These are phyloP conservation scores for Ogataea polymorpha DNA, from an alignment of 805 yeast species.

Conservation along the genomic window DNA sequence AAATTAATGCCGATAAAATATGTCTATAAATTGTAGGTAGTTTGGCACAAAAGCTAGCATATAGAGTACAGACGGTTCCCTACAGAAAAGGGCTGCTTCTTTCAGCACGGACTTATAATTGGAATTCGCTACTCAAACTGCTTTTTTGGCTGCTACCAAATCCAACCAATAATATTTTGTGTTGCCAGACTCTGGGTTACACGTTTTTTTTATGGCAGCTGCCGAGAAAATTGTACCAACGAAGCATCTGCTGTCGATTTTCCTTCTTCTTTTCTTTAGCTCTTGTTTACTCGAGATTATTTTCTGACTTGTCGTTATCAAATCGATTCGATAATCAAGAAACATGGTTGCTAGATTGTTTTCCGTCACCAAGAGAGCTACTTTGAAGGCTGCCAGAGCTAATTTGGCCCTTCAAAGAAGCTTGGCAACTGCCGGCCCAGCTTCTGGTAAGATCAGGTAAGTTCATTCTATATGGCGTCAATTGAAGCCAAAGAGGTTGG, in stretches of 20 bases:
- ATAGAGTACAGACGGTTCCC: no score
- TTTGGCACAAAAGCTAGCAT: no score
- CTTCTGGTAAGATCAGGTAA: conserved; percentile 84
- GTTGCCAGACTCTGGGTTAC: conserved; percentile 7
- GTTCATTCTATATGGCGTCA: conserved; percentile 32
- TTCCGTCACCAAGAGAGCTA: conserved; percentile 73
- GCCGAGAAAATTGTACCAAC: conserved; percentile 11
- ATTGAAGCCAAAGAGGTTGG: conserved; percentile 3
- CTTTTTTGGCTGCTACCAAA: conserved; percentile 2
- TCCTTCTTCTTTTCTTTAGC: conserved; percentile 16
- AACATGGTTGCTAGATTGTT: conserved; percentile 51
- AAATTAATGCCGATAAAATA: conserved; percentile 11
- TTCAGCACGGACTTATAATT: no score
- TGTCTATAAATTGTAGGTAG: background rate
- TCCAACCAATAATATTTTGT: conserved; percentile 10
- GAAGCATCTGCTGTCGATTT: conserved; percentile 19
- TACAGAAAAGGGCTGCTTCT: no score
- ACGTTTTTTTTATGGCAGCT: conserved; percentile 8
- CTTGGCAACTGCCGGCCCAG: conserved; percentile 74
- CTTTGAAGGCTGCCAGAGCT: conserved; percentile 86
- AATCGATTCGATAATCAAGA: conserved; percentile 14
- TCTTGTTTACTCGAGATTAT: conserved; percentile 13
- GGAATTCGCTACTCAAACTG: background rate
- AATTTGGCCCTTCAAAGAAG: conserved; percentile 71
- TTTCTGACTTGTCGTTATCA: conserved; percentile 14